Conservation (phyloP, 2,329 filamentous ascomycete genomes). For the Corniculantispora saksenae region DNA sequence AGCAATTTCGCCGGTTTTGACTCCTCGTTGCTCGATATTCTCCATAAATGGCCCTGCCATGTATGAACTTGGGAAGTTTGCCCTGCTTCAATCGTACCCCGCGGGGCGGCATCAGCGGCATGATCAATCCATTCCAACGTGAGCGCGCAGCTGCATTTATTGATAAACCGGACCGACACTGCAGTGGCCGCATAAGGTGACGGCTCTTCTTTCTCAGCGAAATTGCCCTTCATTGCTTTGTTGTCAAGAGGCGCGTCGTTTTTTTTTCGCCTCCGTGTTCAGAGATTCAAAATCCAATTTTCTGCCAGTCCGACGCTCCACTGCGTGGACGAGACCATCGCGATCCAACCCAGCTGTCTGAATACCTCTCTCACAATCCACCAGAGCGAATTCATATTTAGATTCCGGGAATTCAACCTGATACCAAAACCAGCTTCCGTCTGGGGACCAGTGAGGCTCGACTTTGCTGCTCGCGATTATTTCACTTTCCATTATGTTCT, state of each 20-base stretch:
- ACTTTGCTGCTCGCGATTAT: not conserved
- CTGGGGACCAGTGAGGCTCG: not conserved
- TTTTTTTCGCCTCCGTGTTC: not conserved
- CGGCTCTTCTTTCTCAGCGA: not conserved
- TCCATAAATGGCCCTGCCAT: conserved; percentile 5
- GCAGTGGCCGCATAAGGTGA: not conserved
- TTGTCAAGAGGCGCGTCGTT: not conserved
- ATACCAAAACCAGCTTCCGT: not conserved
- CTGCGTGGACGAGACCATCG: not conserved
- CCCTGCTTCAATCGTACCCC: not conserved
- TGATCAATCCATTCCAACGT: not conserved
- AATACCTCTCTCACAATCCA: not conserved
- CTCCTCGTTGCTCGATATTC: not conserved
- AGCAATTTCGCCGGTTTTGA: not conserved
- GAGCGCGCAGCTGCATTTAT: not conserved
- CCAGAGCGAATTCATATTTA: not conserved
- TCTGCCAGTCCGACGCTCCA: not conserved
- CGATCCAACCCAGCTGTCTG: not conserved
- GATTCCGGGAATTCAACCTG: not conserved
- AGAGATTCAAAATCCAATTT: not conserved
- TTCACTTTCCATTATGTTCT: not conserved
- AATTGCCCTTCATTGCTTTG: not conserved
- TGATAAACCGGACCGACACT: not conserved
- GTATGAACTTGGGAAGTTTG: not conserved
- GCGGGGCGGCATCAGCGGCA: not conserved